phyloP scores from a whole-genome alignment of 768 basidiomycete species.

The Lanmaoa rubissima region DNA sequence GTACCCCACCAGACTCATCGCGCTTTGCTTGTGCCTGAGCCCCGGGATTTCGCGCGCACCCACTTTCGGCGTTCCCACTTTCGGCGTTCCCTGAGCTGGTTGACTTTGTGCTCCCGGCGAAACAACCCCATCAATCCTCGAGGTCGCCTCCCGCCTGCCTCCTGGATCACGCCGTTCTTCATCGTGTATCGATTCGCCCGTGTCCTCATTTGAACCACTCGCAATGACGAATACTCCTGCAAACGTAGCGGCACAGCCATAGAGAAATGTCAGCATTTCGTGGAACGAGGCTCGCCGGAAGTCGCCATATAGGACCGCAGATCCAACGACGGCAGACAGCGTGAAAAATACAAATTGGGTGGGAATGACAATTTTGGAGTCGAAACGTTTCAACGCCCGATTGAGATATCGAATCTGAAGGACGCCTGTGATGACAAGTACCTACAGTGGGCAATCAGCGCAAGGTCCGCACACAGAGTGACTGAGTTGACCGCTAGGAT shows the following conservation, averaged over 20 bases:
- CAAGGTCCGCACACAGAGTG: neutral
- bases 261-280: slow-evolving; percentile 78
- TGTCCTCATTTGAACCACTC: slow-evolving; percentile 45
- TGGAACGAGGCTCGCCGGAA: slow-evolving; percentile 82
- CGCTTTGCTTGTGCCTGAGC: slow-evolving; percentile 52
- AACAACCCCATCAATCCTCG: slow-evolving; percentile 27
- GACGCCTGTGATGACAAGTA: slow-evolving; percentile 69
- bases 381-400: slow-evolving; percentile 88
- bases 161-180: slow-evolving; percentile 34
- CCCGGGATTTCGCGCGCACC: slow-evolving; percentile 44
- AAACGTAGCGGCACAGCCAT: slow-evolving; percentile 89
- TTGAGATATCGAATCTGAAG: slow-evolving; percentile 86
- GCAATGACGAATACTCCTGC: slow-evolving; percentile 87
- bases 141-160: slow-evolving; percentile 27
- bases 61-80: slow-evolving; percentile 41
- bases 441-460: slow-evolving; percentile 37
- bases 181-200: slow-evolving; percentile 28
- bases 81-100: slow-evolving; percentile 50
- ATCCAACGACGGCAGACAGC: slow-evolving; percentile 88
- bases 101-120: slow-evolving; percentile 29
- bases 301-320: slow-evolving; percentile 91
- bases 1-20: slow-evolving; percentile 62
- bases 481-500: slow-evolving; percentile 55
- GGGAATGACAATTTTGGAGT: slow-evolving; percentile 93
- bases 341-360: slow-evolving; percentile 96